A percentile compares a stretch with the other conserved stretches of the same genome.
Conservation (phyloP, 306 rosid species). For the Betula pendula region DNA sequence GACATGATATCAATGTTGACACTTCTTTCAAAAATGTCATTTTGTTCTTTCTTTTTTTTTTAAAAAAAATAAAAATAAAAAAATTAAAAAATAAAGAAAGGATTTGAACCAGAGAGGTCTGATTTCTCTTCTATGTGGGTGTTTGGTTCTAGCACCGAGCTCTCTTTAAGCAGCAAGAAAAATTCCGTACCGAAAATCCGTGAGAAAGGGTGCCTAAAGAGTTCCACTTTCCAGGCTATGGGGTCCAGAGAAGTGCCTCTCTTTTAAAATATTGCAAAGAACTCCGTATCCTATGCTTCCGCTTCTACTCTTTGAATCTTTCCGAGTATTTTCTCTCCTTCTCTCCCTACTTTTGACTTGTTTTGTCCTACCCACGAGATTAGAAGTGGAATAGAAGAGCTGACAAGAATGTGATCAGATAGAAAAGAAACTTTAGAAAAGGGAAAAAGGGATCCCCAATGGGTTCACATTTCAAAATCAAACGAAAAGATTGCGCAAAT, state of each 20-base stretch:
- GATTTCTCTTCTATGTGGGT: constrained; percentile 26
- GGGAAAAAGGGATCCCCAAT: background rate
- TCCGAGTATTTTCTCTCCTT: constrained; percentile 13
- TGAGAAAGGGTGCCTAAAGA: constrained; percentile 6
- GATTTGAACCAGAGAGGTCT: no score
- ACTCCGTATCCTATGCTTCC: constrained; percentile 26
- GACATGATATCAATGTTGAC: no score
- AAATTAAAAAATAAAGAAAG: no score
- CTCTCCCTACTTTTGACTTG: background rate
- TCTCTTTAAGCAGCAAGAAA: constrained; percentile 33
- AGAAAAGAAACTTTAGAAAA: constrained; percentile 13
- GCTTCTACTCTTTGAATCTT: constrained; percentile 12
- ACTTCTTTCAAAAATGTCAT: no score
- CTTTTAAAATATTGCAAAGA: background rate
- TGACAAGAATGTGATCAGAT: constrained; percentile 34
- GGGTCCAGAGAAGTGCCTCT: constrained; percentile 20
- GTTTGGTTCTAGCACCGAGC: constrained; percentile 33
- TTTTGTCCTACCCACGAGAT: constrained; percentile 33
- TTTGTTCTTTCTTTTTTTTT: no score
- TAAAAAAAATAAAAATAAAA: no score
- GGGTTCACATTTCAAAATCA: constrained; percentile 32
- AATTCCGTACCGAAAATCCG: constrained; percentile 30
- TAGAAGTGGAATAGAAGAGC: constrained; percentile 51
- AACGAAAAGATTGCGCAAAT: background rate
- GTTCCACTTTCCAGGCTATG: constrained; percentile 27